Base-by-base conservation (phyloP, 352 stramenopile species). In the Globisporangium nagaii region DNA sequence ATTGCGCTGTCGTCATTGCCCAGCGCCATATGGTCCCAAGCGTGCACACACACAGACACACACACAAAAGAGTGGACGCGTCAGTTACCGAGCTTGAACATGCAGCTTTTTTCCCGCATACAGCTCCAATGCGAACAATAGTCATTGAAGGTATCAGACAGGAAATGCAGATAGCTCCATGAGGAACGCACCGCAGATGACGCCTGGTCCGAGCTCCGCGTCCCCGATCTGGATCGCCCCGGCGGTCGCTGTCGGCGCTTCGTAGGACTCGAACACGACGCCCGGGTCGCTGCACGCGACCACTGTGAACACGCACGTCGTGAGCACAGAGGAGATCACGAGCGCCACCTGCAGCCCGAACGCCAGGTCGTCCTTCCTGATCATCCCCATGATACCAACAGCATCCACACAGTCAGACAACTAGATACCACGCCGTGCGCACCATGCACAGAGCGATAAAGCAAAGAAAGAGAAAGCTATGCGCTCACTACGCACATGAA, bases 221-320 rank as follows among this genome's bases (percentile, higher is more conserved):
- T 70, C 46, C 27, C 62, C 53, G 19, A 58, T 39, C 12, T 71
- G 40, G 17, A 59, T 32, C 13, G 24, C 5, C 24, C 11, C 45
- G 2, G 51, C 56, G 30, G 66, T 39, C 19, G 69, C 56, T 30
- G 66, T 39, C 19, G 69, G 63, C 25, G 68, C 52, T 28, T 71
- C 58, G 31, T 73, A 62, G 41, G 72, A 66, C 35, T 89, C 62
- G 31, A 75, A 88, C 17, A 93, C 61, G 2, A 93, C 62, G 31
- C 82, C 82, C 0, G 83, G 83, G 55, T 93, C 80, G 37, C 80
- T 90, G 60, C 74, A 90, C 37, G 83, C 83, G 27, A 88, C 77
- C 65, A 91, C 73, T 4, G 78, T 84, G 63, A 91, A 90, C 30
- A 76, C 71, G n/a, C 66, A 55, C 19, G 79, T 87, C 24, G 83